Base-by-base conservation (phyloP, 1,284 basidiomycete genomes). In the Laetiporus sulphureus region DNA sequence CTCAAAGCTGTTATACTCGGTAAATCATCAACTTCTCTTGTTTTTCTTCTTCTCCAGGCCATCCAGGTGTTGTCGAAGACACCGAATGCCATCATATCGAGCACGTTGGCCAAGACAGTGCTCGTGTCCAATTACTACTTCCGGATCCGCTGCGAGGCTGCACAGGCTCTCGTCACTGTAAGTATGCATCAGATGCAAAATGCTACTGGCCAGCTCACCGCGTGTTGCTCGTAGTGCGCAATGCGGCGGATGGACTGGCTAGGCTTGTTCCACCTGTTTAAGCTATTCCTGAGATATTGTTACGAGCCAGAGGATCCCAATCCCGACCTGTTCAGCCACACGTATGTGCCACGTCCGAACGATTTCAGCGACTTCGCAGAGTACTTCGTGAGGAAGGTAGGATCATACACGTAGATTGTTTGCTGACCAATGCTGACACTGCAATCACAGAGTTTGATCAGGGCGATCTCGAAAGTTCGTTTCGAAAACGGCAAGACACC, bases 71-170 rank as follows among this genome's bases (percentile, higher is more conserved):
- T 99, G 35, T 73, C 85, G 7, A 77, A 80, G 53, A 82, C 87
- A 56, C 88, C 91, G 0, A 91, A 85, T 3, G 77, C 89, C 0
- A 90, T 98, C 50, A 86, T 96, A 16, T 93, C 93, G 23, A 95
- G 91, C 57, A 86, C 89, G 21, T 72, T 99, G 40, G 92, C 92
- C 20, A 91, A 92, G 64, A 93, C 92, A 0, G 86, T 96, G 4
- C 74, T 99, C 20, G 94, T 98, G 18, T 82, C 87, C 29, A 97
- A 97, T 60, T 99, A 99, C 66, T 98, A 90, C 64, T 96, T 88
- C 62, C 85, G 94, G n/a, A 89, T 99, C 41, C 86, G 96, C 8
- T 93, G 91, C 63, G 96, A 98, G 64, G 96, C 96, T 1, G 91
- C 90, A 3, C 65, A 83, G 32, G 91, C 91, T 1, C 73, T 99